phyloP scores from a whole-genome alignment of 2,329 filamentous ascomycete species.

The Trichoderma sp. region DNA sequence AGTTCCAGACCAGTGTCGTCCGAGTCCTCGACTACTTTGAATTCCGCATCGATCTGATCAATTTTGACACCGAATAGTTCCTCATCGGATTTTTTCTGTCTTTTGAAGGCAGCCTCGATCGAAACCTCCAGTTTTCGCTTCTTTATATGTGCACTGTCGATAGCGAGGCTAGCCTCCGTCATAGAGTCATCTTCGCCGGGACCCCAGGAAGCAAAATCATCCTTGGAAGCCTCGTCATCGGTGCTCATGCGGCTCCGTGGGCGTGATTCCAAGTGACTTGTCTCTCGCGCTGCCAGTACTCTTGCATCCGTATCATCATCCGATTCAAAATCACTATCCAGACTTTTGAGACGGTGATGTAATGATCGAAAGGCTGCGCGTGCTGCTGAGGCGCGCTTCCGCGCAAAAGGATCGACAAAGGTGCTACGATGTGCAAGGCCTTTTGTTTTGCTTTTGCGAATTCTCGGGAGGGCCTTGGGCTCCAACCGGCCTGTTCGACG shows the following conservation, averaged over 20 bases:
- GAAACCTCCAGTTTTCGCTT: conserved; percentile 74
- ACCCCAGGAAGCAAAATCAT: conserved; percentile 51
- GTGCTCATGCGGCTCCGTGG: conserved; percentile 73
- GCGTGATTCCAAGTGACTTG: conserved; percentile 82
- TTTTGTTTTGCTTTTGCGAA: conserved; percentile 67
- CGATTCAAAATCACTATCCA: conserved; percentile 74
- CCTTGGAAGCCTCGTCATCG: conserved; percentile 57
- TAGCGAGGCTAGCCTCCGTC: conserved; percentile 71
- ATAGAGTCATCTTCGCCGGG: conserved; percentile 64
- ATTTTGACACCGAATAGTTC: conserved; percentile 71
- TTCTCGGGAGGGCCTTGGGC: conserved; percentile 67
- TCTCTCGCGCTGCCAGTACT: conserved; percentile 65
- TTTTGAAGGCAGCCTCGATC: conserved; percentile 71
- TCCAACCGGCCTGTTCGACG: conserved; percentile 59
- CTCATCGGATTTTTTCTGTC: conserved; percentile 78
- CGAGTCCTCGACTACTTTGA: conserved; percentile 49
- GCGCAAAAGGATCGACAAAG: conserved; percentile 68
- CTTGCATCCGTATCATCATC: conserved; percentile 73
- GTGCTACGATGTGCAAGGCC: conserved; percentile 57
- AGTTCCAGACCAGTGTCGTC: conserved; percentile 54
- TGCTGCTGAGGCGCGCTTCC: conserved; percentile 59
- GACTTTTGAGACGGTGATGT: conserved; percentile 70
- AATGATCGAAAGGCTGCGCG: conserved; percentile 72
- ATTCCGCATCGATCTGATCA: conserved; percentile 53
- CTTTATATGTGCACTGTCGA: conserved; percentile 57